Percentiles rank a stretch among this genome's conserved stretches.
Evolutionary conservation across 2,329 filamentous ascomycete species (phyloP).

Genomic region (Penicillium sp.): DNA sequence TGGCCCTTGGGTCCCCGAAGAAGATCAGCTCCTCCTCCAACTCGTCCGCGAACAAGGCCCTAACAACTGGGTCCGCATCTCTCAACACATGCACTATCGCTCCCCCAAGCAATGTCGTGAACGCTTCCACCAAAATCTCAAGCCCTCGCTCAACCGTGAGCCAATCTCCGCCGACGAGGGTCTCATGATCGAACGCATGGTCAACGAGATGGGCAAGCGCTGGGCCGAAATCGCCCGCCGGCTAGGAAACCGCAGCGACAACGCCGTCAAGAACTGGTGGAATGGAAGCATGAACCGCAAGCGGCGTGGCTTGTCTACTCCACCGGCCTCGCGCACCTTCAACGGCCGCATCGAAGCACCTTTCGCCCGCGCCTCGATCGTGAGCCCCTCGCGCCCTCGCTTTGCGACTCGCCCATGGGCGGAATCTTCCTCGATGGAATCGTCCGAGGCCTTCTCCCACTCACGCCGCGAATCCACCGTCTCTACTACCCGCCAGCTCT

Average conservation of each 20-base stretch:
- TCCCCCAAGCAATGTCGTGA: slow-evolving; percentile 95
- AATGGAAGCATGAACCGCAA: slow-evolving; percentile 88
- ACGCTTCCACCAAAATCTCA: slow-evolving; percentile 91
- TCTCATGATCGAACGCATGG: slow-evolving; percentile 72
- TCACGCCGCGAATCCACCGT: slow-evolving; percentile 28
- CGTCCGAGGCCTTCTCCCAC: slow-evolving; percentile 17
- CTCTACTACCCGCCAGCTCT: slow-evolving; percentile 33
- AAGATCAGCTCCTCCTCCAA: slow-evolving; percentile 70
- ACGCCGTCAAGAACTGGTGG: slow-evolving; percentile 98
- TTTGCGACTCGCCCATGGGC: slow-evolving; percentile 29
- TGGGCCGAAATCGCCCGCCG: slow-evolving; percentile 91
- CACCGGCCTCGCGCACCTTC: slow-evolving; percentile 37
- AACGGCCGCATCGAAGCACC: slow-evolving; percentile 43
- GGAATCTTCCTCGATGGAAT: slow-evolving; percentile 18
- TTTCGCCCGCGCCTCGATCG: slow-evolving; percentile 36
- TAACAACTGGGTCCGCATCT: slow-evolving; percentile 89
- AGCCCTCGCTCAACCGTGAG: slow-evolving; percentile 70
- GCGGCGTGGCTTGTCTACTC: slow-evolving; percentile 49
- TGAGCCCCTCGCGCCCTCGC: slow-evolving; percentile 33
- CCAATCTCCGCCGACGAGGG: slow-evolving; percentile 74
- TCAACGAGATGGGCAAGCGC: slow-evolving; percentile 75
- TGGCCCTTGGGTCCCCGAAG: slow-evolving; percentile 79
- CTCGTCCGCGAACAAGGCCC: slow-evolving; percentile 72
- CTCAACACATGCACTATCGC: slow-evolving; percentile 71
- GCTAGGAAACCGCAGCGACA: slow-evolving; percentile 84